These are phyloP conservation scores for Macrolepiota albuminosa DNA, from an alignment of 768 basidiomycete species.

Conservation along the genomic window DNA sequence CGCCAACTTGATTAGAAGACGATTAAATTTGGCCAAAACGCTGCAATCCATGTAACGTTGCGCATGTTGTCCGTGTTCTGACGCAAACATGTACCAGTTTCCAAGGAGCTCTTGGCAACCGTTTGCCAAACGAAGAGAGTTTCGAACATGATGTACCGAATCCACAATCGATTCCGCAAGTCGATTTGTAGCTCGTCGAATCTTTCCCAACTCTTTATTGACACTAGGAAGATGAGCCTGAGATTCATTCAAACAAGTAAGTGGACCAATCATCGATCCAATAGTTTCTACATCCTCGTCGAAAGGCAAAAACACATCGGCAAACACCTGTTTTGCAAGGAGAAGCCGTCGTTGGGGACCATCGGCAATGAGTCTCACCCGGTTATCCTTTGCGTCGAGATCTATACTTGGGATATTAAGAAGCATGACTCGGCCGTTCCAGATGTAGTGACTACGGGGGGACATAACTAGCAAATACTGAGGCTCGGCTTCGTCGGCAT, in stretches of 20 bases:
- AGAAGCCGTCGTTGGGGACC: conserved; percentile 75
- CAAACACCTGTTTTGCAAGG: conserved; percentile 74
- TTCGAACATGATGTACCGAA: conserved; percentile 84
- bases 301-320: conserved; percentile 53
- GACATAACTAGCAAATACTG: conserved; percentile 85
- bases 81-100: conserved; percentile 96
- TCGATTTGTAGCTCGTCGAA: conserved; percentile 82
- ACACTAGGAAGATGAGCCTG: conserved; percentile 90
- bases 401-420: conserved; percentile 71
- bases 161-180: conserved; percentile 91
- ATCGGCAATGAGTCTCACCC: conserved; percentile 90
- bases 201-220: conserved; percentile 86
- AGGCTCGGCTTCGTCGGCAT: conserved; percentile 52
- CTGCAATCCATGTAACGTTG: conserved; percentile 82
- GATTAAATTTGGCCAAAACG: conserved; percentile 70
- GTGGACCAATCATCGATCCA: conserved; percentile 35
- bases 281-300: conserved; percentile 59
- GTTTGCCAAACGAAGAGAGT: conserved; percentile 50
- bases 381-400: conserved; percentile 79
- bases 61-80: conserved; percentile 89
- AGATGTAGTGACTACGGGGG: conserved; percentile 81
- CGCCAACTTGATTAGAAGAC: conserved; percentile 80
- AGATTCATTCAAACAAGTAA: conserved; percentile 62
- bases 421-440: conserved; percentile 86
- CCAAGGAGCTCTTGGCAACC: conserved; percentile 83